phyloP scores from a whole-genome alignment of 75 land plant genomes.

The Selaginella tamariscina region DNA sequence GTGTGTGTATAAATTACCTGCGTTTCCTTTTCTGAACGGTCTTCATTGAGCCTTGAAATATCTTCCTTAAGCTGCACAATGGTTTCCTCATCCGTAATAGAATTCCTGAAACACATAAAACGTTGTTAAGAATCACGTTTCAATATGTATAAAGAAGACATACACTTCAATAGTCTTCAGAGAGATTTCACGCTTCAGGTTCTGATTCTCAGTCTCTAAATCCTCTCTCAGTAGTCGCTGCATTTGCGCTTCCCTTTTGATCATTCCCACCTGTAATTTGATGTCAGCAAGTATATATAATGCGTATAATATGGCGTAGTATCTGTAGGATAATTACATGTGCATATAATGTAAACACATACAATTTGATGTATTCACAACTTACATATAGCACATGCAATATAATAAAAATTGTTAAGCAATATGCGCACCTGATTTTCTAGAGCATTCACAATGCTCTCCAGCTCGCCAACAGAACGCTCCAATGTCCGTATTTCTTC shows the following conservation, averaged over 20 bases:
- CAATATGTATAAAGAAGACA: neutral
- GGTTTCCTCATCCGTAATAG: neutral
- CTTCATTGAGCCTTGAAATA: slow-evolving; percentile 14
- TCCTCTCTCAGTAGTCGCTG: slow-evolving; percentile 73
- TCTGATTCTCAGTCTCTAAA: slow-evolving; percentile 59
- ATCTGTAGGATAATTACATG: neutral
- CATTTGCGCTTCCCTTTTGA: slow-evolving; percentile 79
- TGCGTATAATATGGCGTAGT: neutral
- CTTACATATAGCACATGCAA: no score
- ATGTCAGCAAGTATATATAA: no score
- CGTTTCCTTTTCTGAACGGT: slow-evolving; percentile 31
- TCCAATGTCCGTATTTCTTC: slow-evolving; percentile 73
- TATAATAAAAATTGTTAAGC: no score
- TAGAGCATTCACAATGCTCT: slow-evolving; percentile 68
- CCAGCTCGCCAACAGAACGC: slow-evolving; percentile 83
- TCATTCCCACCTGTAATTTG: slow-evolving; percentile 86
- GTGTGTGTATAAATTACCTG: slow-evolving; percentile 56
- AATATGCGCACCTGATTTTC: slow-evolving; percentile 69
- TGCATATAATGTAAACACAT: neutral
- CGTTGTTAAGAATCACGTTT: neutral
- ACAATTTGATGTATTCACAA: neutral
- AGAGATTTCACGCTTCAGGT: slow-evolving; percentile 45
- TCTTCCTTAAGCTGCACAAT: slow-evolving; percentile 13
- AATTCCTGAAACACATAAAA: neutral
- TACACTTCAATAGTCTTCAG: slow-evolving; percentile 27